phyloP scores from a whole-genome alignment of 169 alveolate species.

The Eimeria tenella region DNA sequence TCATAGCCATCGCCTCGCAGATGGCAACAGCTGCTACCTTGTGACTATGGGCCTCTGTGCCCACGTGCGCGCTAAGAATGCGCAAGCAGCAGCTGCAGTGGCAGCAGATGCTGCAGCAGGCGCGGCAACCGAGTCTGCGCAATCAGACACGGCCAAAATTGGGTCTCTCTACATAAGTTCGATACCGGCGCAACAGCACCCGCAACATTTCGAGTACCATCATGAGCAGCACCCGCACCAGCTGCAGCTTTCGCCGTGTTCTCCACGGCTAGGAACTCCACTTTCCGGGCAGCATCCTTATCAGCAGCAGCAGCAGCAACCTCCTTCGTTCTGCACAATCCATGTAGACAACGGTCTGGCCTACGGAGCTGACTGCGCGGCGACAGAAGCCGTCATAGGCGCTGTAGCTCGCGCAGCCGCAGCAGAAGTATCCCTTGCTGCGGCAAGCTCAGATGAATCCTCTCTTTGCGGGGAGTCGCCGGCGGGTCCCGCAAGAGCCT shows the following conservation, averaged over 20 bases:
- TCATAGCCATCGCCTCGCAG: background rate
- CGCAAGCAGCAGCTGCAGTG: constrained; percentile 53
- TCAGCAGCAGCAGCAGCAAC: background rate
- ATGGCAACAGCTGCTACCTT: constrained; percentile 54
- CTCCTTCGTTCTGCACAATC: constrained; percentile 36
- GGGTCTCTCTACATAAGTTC: constrained; percentile 48
- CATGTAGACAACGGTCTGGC: constrained; percentile 14
- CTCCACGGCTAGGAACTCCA: background rate
- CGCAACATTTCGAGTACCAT: background rate
- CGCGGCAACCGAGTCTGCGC: constrained; percentile 30
- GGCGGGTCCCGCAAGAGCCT: background rate
- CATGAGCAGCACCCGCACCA: constrained; percentile 25
- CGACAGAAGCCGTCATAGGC: constrained; percentile 47
- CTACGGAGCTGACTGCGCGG: constrained; percentile 11
- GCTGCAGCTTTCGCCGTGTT: background rate
- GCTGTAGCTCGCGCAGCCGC: constrained; percentile 69
- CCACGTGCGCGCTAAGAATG: constrained; percentile 57
- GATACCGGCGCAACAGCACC: constrained; percentile 35
- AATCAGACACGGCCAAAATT: constrained; percentile 8
- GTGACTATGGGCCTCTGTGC: constrained; percentile 61
- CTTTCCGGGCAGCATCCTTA: background rate
- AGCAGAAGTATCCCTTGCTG: constrained; percentile 47
- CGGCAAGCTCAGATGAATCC: constrained; percentile 5
- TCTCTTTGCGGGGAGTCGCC: constrained; percentile 18
- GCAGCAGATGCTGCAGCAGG: constrained; percentile 68